phyloP scores from a whole-genome alignment of 1,284 basidiomycete species.

The Coniophora puteana region DNA sequence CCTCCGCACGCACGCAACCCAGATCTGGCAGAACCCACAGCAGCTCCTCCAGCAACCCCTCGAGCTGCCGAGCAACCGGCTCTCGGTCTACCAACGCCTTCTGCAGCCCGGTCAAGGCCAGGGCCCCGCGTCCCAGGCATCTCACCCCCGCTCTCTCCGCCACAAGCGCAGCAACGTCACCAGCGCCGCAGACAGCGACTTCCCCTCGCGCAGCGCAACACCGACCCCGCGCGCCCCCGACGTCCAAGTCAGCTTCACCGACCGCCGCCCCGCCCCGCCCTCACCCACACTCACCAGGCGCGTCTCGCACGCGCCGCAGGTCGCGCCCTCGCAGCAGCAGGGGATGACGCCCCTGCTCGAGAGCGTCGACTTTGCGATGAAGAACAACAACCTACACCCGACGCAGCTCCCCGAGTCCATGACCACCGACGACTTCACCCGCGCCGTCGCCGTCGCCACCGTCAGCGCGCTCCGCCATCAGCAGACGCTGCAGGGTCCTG shows the following conservation, averaged over 20 bases:
- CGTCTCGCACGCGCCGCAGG: constrained; percentile 54
- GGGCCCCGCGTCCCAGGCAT: too few species aligned
- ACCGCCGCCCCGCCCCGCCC: constrained; percentile 20
- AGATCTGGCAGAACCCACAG: constrained; percentile 99
- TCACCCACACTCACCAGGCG: constrained; percentile 42
- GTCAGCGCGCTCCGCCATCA: constrained; percentile 81
- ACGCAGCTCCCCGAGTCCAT: constrained; percentile 63
- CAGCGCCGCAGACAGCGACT: constrained; percentile 26
- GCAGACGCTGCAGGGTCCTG: constrained; percentile 49
- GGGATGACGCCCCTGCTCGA: constrained; percentile 77
- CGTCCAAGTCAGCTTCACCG: constrained; percentile 13
- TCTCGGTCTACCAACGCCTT: constrained; percentile 71
- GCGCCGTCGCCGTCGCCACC: constrained; percentile 88
- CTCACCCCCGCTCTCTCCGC: constrained; percentile 25
- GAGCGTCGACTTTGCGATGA: constrained; percentile 71
- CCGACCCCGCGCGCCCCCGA: constrained; percentile 26
- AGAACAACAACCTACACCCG: constrained; percentile 52
- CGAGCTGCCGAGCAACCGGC: constrained; percentile 55
- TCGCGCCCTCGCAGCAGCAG: constrained; percentile 22
- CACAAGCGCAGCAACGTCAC: constrained; percentile 44
- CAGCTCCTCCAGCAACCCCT: constrained; percentile 71
- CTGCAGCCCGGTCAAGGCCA: constrained; percentile 30
- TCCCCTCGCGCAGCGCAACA: constrained; percentile 36
- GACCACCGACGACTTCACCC: constrained; percentile 84
- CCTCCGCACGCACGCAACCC: constrained; percentile 94